Evolutionary conservation across 306 rosid genomes (phyloP).

Genomic region (Cajanus cajan): DNA sequence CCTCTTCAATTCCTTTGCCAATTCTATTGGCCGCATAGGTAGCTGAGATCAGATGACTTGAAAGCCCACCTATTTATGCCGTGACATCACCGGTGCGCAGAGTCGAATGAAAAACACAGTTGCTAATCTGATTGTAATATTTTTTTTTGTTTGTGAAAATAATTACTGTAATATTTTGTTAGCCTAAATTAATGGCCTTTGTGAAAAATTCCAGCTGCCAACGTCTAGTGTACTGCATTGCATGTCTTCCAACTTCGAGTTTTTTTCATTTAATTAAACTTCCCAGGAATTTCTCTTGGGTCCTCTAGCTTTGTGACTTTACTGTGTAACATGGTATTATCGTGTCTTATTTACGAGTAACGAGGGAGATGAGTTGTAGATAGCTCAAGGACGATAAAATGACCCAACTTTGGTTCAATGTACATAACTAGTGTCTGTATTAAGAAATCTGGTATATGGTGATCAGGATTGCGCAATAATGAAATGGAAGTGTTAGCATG

Average conservation of each 20-base stretch:
- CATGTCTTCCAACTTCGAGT: constrained; percentile 34
- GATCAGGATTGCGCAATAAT: background rate
- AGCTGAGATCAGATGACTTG: constrained; percentile 47
- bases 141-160: constrained; percentile 52
- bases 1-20: constrained; percentile 49
- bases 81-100: constrained; percentile 50
- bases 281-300: background rate
- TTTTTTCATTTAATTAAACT: constrained; percentile 6
- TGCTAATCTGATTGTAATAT: constrained; percentile 77
- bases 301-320: background rate
- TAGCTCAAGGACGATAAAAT: background rate
- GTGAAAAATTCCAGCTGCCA: constrained; percentile 45
- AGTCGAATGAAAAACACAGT: constrained; percentile 47
- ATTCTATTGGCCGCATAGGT: constrained; percentile 44
- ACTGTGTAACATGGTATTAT: background rate
- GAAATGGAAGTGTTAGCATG: background rate
- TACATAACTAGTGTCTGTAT: background rate
- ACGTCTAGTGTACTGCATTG: constrained; percentile 27
- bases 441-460: background rate
- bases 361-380: background rate
- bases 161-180: constrained; percentile 68
- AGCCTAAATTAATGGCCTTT: constrained; percentile 54
- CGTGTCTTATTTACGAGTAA: background rate
- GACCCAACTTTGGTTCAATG: background rate
- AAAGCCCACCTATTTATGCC: constrained; percentile 45